Evolutionary conservation across 352 stramenopile genomes (phyloP), one percentile per base, ranked within the genome.

Genomic region (Pythium aristosporum): DNA sequence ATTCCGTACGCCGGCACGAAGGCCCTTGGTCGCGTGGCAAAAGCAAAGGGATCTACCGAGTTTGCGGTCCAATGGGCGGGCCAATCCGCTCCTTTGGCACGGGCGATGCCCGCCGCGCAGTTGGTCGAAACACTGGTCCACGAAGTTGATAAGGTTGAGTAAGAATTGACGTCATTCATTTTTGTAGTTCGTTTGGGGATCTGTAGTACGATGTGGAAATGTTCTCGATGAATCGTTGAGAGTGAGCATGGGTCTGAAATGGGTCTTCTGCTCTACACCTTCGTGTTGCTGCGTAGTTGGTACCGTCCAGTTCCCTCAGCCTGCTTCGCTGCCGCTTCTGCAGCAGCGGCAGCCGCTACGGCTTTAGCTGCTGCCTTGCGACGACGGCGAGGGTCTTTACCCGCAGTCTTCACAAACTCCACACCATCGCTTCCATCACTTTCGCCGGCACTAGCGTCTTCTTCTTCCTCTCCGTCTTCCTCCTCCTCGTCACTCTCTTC

Each of bases 341-440:
- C 85, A n/a, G 85, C 85, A 25, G 78, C 82, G 21, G 81, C 71
- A 10, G 79, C 81, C 9, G 71, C 82, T 12, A 91, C 66, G 3
- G 85, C 85, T 25, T 77, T 81, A 11, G 76, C 75, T 3, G 82
- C 82, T 18, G 82, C 70, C 65, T 85, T 82, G 34, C 79, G 72
- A 41, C 83, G 74, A 12, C 77, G 60, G 5, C 62, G 75, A 18
- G 75, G 69, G 42, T 79, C 65, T 8, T 51, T 47, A n/a, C 20
- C 36, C 52, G 16, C 37, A 32, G 71, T 50, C 57, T 68, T 70
- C 7, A 72, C 61, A 48, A 71, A 71, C 42, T 73, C 52, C 15
- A 65, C 52, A 5, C 63, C 68, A 23, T 77, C 69, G 13, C 37
- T 65, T 16, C 75, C 58, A 4, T 71, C 57, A n/a, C 52, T 50